phyloP scores from a whole-genome alignment of 441 rosid genomes.

The Gossypium gossypioides region DNA sequence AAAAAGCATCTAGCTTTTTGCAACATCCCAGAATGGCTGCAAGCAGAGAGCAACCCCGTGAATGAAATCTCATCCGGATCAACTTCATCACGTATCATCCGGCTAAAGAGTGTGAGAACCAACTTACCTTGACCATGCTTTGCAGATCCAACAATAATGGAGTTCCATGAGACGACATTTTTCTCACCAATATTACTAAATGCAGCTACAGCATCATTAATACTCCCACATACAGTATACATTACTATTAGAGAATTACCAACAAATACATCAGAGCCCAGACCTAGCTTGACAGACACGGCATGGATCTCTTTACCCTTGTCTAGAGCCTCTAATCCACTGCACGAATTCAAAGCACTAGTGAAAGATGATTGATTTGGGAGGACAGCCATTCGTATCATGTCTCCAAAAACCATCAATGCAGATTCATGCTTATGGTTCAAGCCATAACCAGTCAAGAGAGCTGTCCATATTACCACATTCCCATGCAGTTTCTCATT shows the following conservation, averaged over 20 bases:
- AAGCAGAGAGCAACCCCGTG: constrained; percentile 53
- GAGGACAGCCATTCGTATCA: constrained; percentile 28
- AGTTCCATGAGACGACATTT: constrained; percentile 65
- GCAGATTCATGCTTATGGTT: constrained; percentile 34
- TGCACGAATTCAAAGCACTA: constrained; percentile 58
- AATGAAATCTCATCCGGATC: constrained; percentile 52
- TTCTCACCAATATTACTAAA: constrained; percentile 36
- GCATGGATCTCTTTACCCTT: constrained; percentile 57
- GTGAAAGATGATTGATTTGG: constrained; percentile 62
- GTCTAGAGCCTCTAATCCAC: constrained; percentile 51
- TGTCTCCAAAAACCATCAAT: constrained; percentile 27
- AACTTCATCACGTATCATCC: constrained; percentile 48
- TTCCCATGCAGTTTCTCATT: constrained; percentile 21
- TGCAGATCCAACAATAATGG: constrained; percentile 39
- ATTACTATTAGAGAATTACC: constrained; percentile 64
- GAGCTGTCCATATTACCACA: constrained; percentile 52
- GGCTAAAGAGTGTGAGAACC: constrained; percentile 42
- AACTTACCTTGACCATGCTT: constrained; percentile 56
- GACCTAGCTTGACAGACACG: constrained; percentile 41
- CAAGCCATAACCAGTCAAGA: constrained; percentile 36
- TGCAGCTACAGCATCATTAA: constrained; percentile 33
- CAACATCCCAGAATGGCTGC: constrained; percentile 46
- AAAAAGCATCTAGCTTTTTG: constrained; percentile 37
- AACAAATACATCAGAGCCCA: constrained; percentile 44
- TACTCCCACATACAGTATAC: constrained; percentile 52